Conservation (phyloP, 2,329 filamentous ascomycete species). For the Bipolaris oryzae region DNA sequence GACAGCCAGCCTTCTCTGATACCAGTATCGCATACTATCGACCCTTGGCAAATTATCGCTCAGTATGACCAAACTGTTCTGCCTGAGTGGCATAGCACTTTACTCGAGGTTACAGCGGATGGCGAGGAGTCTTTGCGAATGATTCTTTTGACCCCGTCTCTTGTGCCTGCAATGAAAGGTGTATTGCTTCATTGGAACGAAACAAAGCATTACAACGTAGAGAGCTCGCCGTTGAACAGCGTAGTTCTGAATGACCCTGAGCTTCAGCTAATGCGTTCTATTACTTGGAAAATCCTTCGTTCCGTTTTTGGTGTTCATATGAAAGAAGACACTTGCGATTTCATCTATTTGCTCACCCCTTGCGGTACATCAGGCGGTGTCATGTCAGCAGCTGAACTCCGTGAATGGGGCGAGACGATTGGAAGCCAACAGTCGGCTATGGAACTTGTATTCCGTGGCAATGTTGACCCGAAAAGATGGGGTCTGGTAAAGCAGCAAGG, state of each 20-base stretch:
- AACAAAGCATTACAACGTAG: constrained; percentile 28
- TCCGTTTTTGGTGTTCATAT: constrained; percentile 31
- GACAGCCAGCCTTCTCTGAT: constrained; percentile 39
- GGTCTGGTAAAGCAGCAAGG: constrained; percentile 31
- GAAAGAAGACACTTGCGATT: constrained; percentile 32
- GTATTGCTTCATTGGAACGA: constrained; percentile 43
- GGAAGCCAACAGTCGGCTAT: constrained; percentile 17
- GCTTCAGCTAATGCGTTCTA: constrained; percentile 24
- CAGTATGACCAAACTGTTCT: constrained; percentile 18
- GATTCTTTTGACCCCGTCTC: constrained; percentile 28
- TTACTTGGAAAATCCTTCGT: constrained; percentile 36
- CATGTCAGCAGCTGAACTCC: constrained; percentile 17
- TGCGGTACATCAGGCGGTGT: constrained; percentile 16
- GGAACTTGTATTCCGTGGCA: constrained; percentile 17
- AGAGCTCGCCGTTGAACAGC: constrained; percentile 17
- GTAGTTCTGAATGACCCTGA: constrained; percentile 21
- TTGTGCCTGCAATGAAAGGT: constrained; percentile 26
- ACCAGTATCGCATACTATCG: constrained; percentile 27
- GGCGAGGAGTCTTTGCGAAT: constrained; percentile 27
- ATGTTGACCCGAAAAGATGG: constrained; percentile 22
- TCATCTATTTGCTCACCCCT: constrained; percentile 39
- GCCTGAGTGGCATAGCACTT: constrained; percentile 25
- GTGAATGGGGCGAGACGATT: constrained; percentile 24
- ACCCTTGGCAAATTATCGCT: constrained; percentile 40
- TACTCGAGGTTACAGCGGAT: constrained; percentile 21